phyloP scores from a whole-genome alignment of 331 rosid species.

The Prunus yedoensis region DNA sequence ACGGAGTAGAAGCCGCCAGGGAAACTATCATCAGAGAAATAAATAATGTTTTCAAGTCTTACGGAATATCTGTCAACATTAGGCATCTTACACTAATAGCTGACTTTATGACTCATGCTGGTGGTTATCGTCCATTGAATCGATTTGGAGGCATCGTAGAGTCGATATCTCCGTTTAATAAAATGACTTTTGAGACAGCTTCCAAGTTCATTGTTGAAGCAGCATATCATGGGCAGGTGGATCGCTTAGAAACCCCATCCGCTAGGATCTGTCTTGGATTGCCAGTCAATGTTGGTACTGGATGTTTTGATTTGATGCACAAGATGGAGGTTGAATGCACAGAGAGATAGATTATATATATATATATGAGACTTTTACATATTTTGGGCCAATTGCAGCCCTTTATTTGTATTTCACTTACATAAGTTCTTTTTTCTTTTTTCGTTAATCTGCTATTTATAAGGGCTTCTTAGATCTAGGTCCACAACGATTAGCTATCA shows the following conservation, averaged over 20 bases:
- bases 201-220: conserved; percentile 86
- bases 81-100: conserved; percentile 42
- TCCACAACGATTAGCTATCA: no score
- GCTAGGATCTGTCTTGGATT: conserved; percentile 86
- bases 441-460: neutral
- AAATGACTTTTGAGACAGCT: conserved; percentile 85
- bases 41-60: conserved; percentile 72
- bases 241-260: conserved; percentile 82
- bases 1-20: conserved; percentile 92
- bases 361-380: neutral
- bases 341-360: neutral
- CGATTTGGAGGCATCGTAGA: conserved; percentile 69
- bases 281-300: conserved; percentile 86
- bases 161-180: conserved; percentile 66
- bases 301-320: conserved; percentile 76
- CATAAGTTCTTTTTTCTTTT: neutral
- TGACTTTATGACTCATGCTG: conserved; percentile 66
- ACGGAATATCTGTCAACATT: conserved; percentile 78
- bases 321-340: conserved; percentile 44
- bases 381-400: neutral
- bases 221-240: conserved; percentile 69
- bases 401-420: neutral
- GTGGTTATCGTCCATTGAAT: conserved; percentile 76
- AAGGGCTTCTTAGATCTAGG: no score
- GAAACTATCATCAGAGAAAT: conserved; percentile 82